Evolutionary conservation across 495 filamentous ascomycete species (phyloP).

Genomic region (Penicillium samsonianum): DNA sequence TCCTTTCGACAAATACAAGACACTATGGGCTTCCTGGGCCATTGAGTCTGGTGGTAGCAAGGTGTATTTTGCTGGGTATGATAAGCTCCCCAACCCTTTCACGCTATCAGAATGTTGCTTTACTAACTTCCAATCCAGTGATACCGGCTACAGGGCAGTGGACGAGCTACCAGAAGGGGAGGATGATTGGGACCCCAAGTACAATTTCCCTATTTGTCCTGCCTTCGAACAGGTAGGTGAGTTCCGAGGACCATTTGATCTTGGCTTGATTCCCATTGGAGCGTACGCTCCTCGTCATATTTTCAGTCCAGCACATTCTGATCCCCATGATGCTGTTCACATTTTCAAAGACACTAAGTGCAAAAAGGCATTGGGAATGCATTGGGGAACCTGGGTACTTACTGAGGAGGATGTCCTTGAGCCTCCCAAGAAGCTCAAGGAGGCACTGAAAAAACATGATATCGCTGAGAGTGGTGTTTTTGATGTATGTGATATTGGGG

Average conservation of each 20-base stretch:
- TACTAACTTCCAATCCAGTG: conserved; percentile 33
- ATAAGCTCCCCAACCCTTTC: neutral
- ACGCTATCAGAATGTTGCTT: neutral
- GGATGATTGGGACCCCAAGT: conserved; percentile 74
- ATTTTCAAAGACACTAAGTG: conserved; percentile 91
- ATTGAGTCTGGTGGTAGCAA: conserved; percentile 65
- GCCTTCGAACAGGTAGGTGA: conserved; percentile 86
- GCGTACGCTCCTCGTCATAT: conserved; percentile 81
- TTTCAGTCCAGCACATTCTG: conserved; percentile 79
- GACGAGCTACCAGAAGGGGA: conserved; percentile 62
- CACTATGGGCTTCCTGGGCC: conserved; percentile 88
- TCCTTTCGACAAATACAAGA: conserved; percentile 66
- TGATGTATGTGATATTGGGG: conserved; percentile 85
- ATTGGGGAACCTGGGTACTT: conserved; percentile 93
- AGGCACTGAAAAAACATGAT: conserved; percentile 70
- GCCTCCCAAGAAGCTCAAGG: conserved; percentile 72
- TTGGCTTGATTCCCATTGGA: conserved; percentile 93
- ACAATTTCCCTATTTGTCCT: conserved; percentile 74
- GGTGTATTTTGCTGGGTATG: conserved; percentile 50
- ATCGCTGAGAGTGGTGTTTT: conserved; percentile 78
- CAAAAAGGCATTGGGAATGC: conserved; percentile 80
- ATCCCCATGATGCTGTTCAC: conserved; percentile 84
- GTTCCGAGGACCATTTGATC: conserved; percentile 82
- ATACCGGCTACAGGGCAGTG: conserved; percentile 84
- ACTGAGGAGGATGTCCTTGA: conserved; percentile 85